Percentiles rank a stretch among this genome's conserved stretches.
phyloP scores from a whole-genome alignment of 2,329 filamentous ascomycete genomes.

The Pseudogymnoascus sp. region DNA sequence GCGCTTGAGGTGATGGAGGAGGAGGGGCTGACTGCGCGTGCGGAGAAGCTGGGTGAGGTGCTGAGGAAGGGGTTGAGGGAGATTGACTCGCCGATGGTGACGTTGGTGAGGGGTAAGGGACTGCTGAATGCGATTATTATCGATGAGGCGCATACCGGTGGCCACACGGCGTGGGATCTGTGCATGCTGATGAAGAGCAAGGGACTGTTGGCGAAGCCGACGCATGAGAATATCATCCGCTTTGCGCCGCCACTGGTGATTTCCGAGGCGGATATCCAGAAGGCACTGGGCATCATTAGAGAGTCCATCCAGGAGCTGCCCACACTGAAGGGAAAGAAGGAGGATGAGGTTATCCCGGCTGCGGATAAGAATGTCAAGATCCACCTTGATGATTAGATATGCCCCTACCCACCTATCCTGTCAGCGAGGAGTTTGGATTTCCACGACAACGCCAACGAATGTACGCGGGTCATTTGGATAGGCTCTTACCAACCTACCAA shows the following conservation, averaged over 20 bases:
- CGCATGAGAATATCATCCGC: constrained; percentile 96
- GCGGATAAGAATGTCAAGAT: constrained; percentile 57
- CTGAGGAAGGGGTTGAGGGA: constrained; percentile 73
- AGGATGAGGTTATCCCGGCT: constrained; percentile 48
- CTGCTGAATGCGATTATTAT: constrained; percentile 94
- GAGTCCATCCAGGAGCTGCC: constrained; percentile 78
- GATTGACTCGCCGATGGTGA: constrained; percentile 73
- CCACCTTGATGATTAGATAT: constrained; percentile 44
- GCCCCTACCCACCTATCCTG: background rate
- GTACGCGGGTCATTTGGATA: background rate
- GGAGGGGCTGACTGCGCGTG: constrained; percentile 76
- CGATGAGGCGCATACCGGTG: constrained; percentile 77
- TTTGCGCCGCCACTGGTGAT: constrained; percentile 96
- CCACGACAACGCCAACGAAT: background rate
- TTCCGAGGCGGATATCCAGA: constrained; percentile 74
- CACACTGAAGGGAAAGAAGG: constrained; percentile 48
- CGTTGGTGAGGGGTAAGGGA: constrained; percentile 81
- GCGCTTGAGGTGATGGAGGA: constrained; percentile 91
- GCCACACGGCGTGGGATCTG: constrained; percentile 89
- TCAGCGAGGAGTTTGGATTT: constrained; percentile 7
- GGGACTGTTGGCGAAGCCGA: constrained; percentile 93
- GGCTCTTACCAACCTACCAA: background rate
- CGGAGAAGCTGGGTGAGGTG: constrained; percentile 69
- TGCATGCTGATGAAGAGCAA: constrained; percentile 94
- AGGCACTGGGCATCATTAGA: constrained; percentile 70